Base-by-base conservation (phyloP, 345 rosid genomes). In the Citrus mangshanensis region DNA sequence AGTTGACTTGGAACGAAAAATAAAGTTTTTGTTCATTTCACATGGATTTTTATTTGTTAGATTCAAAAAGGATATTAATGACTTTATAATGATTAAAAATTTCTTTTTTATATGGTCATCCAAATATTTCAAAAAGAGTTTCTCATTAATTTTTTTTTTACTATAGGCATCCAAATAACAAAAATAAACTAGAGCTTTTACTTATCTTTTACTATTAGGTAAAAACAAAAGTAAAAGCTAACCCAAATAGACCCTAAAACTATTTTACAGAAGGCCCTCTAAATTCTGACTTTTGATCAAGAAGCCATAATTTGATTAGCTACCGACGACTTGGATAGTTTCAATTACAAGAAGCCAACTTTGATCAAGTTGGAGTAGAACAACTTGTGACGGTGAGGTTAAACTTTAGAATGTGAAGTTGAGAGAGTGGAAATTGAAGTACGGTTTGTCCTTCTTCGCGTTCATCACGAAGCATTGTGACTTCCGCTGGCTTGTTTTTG, bases 401-500 rank as follows among this genome's bases (percentile, higher is more conserved):
- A 18, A 54, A 18, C 58, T 54, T 51, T 86, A 92, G 32, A 90
- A 85, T 2, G 86, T 81, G 85, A 92, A 92, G 86, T 82, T 89
- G 72, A 90, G 92, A 56, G 90, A 79, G 78, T 89, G 93, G 86
- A 89, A 87, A 74, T 70, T 79, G 86, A 88, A 87, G 82, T 70
- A 65, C 28, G 86, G 77, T 55, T 85, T 85, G 49, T 70, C 83
- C 68, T 74, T 78, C 46, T 78, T 77, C 13, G 82, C 64, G 25
- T 70, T 80, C 37, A 81, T 38, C 22, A 72, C 59, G 14, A 79
- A 73, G 70, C 84, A 78, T 40, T 22, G 82, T 68, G 82, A 81
- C 77, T 74, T 85, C 51, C 78, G 49, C 82, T 58, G 82, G 89
- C 93, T 85, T 5, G 78, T 4, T 55, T 78, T 79, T 79, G 95